A percentile compares a stretch with the other conserved stretches of the same genome.
Conservation (phyloP, 208 protist species). For the Leishmania turanica region DNA sequence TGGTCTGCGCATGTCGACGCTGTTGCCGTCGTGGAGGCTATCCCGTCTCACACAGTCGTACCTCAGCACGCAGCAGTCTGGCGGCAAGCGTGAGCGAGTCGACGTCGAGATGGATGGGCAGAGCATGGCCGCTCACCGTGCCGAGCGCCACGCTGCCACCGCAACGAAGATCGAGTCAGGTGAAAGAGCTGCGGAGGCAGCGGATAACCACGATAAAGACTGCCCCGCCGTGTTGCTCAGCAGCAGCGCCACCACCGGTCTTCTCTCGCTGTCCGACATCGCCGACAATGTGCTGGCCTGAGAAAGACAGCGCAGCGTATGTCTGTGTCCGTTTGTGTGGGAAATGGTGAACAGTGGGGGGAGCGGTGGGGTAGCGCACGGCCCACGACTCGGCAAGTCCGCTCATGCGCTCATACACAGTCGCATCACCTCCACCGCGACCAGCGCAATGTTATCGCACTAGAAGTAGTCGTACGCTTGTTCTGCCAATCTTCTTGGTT, state of each 20-base stretch:
- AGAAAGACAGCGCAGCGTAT: not conserved
- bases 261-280: constrained; percentile 16
- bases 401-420: not conserved
- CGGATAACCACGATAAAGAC: not conserved
- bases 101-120: not conserved
- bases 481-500: not conserved
- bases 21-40: constrained; percentile 9
- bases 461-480: not conserved
- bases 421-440: not conserved
- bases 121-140: not conserved
- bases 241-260: not conserved
- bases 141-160: not conserved
- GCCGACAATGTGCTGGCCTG: constrained; percentile 7
- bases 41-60: constrained; percentile 5
- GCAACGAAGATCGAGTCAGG: not conserved
- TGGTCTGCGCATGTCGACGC: not conserved
- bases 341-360: not conserved
- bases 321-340: not conserved
- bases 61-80: not conserved
- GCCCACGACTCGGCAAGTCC: not conserved
- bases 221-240: not conserved
- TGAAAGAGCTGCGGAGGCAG: not conserved
- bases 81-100: constrained; percentile 2
- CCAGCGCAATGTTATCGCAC: not conserved
- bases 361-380: not conserved